Evolutionary conservation across 306 rosid genomes (phyloP).

Genomic region (Quercus bicolor): DNA sequence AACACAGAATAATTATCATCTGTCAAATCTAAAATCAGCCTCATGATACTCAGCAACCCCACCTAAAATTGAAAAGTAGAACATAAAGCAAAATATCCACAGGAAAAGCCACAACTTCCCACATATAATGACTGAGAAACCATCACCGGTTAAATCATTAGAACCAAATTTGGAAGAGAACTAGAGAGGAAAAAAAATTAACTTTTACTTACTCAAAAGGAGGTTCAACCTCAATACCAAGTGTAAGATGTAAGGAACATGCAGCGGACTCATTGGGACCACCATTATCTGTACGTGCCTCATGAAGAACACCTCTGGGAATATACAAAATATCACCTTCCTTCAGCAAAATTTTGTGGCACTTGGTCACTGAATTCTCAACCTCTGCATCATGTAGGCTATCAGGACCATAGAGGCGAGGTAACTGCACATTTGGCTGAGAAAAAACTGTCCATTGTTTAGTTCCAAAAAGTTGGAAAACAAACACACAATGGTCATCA

Average conservation of each 20-base stretch:
- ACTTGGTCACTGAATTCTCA: conserved; percentile 36
- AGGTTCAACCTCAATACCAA: conserved; percentile 85
- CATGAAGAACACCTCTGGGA: conserved; percentile 87
- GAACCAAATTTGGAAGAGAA: conserved; percentile 1
- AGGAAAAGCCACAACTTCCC: neutral
- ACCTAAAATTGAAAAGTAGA: neutral
- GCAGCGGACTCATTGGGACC: conserved; percentile 41
- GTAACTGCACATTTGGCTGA: conserved; percentile 45
- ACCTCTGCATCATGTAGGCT: conserved; percentile 31
- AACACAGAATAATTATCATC: neutral
- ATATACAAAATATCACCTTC: conserved; percentile 79
- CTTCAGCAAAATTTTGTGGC: conserved; percentile 43
- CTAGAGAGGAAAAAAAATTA: conserved; percentile 13
- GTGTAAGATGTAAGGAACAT: conserved; percentile 73
- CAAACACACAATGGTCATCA: conserved; percentile 89
- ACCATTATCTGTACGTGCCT: conserved; percentile 52
- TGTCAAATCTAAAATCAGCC: neutral
- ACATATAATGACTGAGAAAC: neutral
- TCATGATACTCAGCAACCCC: neutral
- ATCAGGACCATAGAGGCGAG: conserved; percentile 65
- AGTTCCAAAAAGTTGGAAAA: conserved; percentile 77
- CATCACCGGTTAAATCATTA: conserved; percentile 2
- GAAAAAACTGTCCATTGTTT: conserved; percentile 68
- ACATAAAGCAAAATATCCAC: neutral
- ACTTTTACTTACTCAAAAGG: conserved; percentile 74